Conservation (phyloP, 108 stramenopile species). For the Nannochloropsis gaditana region DNA sequence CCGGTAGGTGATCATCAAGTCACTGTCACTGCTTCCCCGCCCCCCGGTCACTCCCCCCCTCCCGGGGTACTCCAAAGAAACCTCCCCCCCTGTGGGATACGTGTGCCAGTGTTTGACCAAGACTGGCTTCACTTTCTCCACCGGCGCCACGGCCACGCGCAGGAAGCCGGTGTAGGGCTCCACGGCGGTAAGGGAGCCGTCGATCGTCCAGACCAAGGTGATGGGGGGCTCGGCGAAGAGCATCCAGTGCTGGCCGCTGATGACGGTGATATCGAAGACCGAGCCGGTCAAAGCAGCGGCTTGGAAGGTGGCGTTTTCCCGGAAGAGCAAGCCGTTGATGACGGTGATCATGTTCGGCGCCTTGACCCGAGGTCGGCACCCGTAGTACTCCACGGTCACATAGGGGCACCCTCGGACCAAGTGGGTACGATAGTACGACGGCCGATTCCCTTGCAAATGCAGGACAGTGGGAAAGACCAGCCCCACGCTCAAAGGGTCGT, state of each 20-base stretch:
- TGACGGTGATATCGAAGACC: not conserved
- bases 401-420: slow-evolving; percentile 54
- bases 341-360: not conserved
- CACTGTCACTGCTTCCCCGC: not conserved
- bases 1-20: slow-evolving; percentile 30
- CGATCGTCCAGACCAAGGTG: not conserved
- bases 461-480: slow-evolving; percentile 52
- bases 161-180: not conserved
- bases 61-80: not conserved
- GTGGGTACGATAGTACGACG: slow-evolving; percentile 39
- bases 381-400: slow-evolving; percentile 47
- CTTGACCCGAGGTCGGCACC: slow-evolving; percentile 28
- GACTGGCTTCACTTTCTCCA: not conserved
- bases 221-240: slow-evolving; percentile 34
- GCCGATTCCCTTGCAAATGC: slow-evolving; percentile 34
- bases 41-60: not conserved
- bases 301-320: not conserved
- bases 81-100: not conserved
- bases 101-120: not conserved
- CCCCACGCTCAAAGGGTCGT: slow-evolving; percentile 17
- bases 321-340: not conserved
- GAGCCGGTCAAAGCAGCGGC: not conserved
- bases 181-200: not conserved
- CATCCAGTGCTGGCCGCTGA: slow-evolving; percentile 18
- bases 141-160: not conserved